Evolutionary conservation across 768 basidiomycete species (phyloP).

Genomic region (Collybiopsis confluens): DNA sequence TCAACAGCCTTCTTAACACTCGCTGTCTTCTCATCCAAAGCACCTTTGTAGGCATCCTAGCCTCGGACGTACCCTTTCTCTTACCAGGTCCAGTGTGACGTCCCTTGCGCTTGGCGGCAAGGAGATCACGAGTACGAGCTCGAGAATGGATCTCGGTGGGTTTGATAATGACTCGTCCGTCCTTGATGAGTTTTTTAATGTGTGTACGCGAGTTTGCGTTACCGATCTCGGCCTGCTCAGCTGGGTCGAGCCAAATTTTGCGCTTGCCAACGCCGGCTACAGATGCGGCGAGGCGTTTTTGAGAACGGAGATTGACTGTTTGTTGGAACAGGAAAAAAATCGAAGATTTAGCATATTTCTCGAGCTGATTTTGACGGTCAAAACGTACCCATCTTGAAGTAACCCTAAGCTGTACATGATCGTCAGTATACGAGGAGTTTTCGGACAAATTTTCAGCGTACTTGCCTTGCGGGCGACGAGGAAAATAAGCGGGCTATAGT

Average conservation of each 20-base stretch:
- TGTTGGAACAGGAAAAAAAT: neutral
- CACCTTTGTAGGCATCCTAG: slow-evolving; percentile 97
- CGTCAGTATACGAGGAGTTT: neutral
- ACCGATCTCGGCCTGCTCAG: slow-evolving; percentile 95
- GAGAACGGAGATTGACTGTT: slow-evolving; percentile 93
- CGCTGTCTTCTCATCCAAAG: slow-evolving; percentile 99
- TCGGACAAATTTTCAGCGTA: neutral
- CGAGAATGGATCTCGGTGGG: slow-evolving; percentile 95
- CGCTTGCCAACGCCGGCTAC: slow-evolving; percentile 95
- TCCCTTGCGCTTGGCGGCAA: slow-evolving; percentile 97
- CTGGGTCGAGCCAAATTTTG: slow-evolving; percentile 99
- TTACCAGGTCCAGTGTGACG: slow-evolving; percentile 98
- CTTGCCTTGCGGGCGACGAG: slow-evolving; percentile 6
- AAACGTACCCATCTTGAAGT: slow-evolving; percentile 11
- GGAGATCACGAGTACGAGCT: slow-evolving; percentile 86
- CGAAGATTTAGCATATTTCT: neutral
- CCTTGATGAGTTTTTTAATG: slow-evolving; percentile 98
- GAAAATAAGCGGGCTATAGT: too few species aligned
- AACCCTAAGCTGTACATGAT: neutral
- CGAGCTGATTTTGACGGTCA: neutral
- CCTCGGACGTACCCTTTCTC: slow-evolving; percentile 98
- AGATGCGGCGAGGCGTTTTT: slow-evolving; percentile 98
- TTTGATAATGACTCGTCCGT: slow-evolving; percentile 92
- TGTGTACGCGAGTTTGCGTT: slow-evolving; percentile 99
- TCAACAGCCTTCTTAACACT: slow-evolving; percentile 88